Conservation (phyloP, 768 basidiomycete species). For the Hericium erinaceus region DNA sequence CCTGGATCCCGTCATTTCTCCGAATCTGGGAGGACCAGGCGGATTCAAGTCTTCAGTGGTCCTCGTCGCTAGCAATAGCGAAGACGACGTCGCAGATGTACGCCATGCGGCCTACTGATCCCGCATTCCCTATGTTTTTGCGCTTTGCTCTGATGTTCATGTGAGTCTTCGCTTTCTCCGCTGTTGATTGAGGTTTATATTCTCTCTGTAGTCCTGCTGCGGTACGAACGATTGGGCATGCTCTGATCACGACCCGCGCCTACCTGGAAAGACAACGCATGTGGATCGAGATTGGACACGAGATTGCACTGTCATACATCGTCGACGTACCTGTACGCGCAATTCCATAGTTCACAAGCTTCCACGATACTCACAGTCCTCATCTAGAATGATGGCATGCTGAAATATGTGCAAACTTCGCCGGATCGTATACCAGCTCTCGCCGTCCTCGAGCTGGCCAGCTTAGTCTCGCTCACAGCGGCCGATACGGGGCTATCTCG, state of each 20-base stretch:
- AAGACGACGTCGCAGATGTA: slow-evolving; percentile 36
- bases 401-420: slow-evolving; percentile 41
- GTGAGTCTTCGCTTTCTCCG: background rate
- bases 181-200: background rate
- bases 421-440: slow-evolving; percentile 52
- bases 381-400: slow-evolving; percentile 25
- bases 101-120: slow-evolving; percentile 31
- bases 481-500: slow-evolving; percentile 58
- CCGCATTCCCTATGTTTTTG: slow-evolving; percentile 16
- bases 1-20: slow-evolving; percentile 38
- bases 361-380: background rate
- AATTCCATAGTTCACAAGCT: background rate
- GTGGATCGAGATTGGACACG: slow-evolving; percentile 46
- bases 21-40: slow-evolving; percentile 54
- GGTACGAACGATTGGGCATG: slow-evolving; percentile 41
- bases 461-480: slow-evolving; percentile 63
- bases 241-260: slow-evolving; percentile 48
- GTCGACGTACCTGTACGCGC: slow-evolving; percentile 1
- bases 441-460: slow-evolving; percentile 60
- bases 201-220: slow-evolving; percentile 17
- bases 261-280: slow-evolving; percentile 57
- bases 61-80: slow-evolving; percentile 42
- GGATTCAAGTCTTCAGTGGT: slow-evolving; percentile 59
- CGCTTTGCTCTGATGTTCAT: background rate
- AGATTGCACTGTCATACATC: slow-evolving; percentile 46